Evolutionary conservation across 202 grass and related monocot species (phyloP), one percentile per base, ranked within the genome.

Genomic region (Setaria italica): DNA sequence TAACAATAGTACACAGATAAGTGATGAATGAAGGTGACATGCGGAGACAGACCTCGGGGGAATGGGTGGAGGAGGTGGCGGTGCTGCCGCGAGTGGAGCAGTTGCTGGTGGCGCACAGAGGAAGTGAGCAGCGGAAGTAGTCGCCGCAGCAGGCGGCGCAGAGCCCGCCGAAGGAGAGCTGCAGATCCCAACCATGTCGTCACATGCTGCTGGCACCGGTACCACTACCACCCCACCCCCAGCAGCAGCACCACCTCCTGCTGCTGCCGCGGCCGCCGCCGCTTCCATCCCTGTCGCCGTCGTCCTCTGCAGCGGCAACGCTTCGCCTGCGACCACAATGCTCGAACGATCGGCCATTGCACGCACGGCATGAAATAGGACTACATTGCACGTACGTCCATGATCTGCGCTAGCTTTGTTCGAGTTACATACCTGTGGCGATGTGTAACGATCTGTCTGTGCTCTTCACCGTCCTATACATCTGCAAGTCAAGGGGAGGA

Each of bases 391-490:
- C 13, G 32, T 4, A 13, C 42, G 11, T 55, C 80, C 42, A 20
- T 78, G 78, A 68, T 54, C 32, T 25, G 48, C 17, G 33, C 19
- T 50, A 51, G 15, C 2, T 21, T 53, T 14, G 32, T 7, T 41
- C 39, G 35, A 9, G 7, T 42, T 81, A 57, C 69, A 39, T 88
- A 90, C 88, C 88, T 90, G 79, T 19, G 63, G 62, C 34, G 49
- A 58, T 72, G 69, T 77, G 76, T 7, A 57, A 17, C 37, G 89
- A 87, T 94, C 90, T 94, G 80, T 99, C 97, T 41, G 90, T 94
- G 92, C 90, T 88, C 90, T 85, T 99, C 76, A 99, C 97, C 72
- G 94, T 99, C 91, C 97, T 87, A 80, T 99, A 99, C 97, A 99
- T 99, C 97, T 99, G 92, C 87, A 92, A 34, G 67, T 64, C 60